A percentile compares a stretch with the other conserved stretches of the same genome.
phyloP scores from a whole-genome alignment of 108 stramenopile species.

The Nannochloropsis salina region DNA sequence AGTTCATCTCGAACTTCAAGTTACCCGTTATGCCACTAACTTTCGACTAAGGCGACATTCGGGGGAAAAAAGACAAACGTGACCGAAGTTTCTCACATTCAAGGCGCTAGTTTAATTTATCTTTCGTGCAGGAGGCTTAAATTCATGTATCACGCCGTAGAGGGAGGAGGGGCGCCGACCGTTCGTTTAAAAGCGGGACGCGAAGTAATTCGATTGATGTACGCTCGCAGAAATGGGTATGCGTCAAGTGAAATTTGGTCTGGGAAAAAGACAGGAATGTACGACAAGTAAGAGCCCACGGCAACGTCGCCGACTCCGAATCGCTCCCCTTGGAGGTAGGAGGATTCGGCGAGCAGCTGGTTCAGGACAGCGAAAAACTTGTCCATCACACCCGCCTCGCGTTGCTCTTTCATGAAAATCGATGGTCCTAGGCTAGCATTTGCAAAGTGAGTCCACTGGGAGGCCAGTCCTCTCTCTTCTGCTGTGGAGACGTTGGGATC shows the following conservation, averaged over 20 bases:
- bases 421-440: slow-evolving; percentile 5
- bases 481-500: neutral
- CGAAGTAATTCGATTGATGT: neutral
- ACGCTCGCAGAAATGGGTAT: slow-evolving; percentile 7
- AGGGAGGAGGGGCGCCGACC: neutral
- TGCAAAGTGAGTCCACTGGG: neutral
- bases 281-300: neutral
- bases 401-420: neutral
- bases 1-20: too few species aligned
- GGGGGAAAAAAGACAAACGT: too few species aligned
- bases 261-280: neutral
- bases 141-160: neutral
- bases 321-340: slow-evolving; percentile 16
- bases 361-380: neutral
- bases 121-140: neutral
- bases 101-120: neutral
- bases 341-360: neutral
- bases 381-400: neutral
- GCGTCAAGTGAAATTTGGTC: neutral
- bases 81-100: too few species aligned
- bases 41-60: too few species aligned
- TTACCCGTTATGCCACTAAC: too few species aligned
- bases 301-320: slow-evolving; percentile 4
- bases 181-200: neutral
- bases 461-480: neutral